Evolutionary conservation across 139 green algal species (phyloP).

Genomic region (Chlorella sorokiniana): DNA sequence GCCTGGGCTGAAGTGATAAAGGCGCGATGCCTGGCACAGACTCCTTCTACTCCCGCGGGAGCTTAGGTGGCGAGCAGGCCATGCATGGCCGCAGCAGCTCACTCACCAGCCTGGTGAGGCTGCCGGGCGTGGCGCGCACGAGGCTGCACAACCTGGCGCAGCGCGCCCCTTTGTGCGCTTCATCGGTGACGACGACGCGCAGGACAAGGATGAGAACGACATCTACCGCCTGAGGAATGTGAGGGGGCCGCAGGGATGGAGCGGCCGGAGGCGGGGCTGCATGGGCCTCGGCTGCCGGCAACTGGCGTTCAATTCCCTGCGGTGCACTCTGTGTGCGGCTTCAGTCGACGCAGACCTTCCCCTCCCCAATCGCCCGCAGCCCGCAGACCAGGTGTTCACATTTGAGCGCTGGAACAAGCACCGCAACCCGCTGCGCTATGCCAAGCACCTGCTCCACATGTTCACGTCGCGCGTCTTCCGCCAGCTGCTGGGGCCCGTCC

Average conservation of each 20-base stretch:
- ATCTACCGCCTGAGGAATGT: constrained; percentile 20
- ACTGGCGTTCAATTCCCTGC: too few relatives aligned
- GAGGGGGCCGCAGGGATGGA: background rate
- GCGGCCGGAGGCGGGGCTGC: background rate
- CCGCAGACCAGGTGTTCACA: constrained; percentile 36
- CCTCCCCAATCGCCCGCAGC: background rate
- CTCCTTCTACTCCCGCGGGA: background rate
- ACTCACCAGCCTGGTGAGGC: constrained; percentile 14
- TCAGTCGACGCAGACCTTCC: too few relatives aligned
- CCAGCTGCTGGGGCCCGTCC: constrained; percentile 36
- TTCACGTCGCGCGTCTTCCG: constrained; percentile 41
- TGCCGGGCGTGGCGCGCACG: background rate
- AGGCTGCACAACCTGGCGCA: constrained; percentile 11
- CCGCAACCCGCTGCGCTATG: constrained; percentile 35
- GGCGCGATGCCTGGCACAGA: background rate
- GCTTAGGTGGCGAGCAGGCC: background rate
- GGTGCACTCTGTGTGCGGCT: too few relatives aligned
- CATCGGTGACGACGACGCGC: background rate
- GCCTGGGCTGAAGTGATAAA: too few relatives aligned
- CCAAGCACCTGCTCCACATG: constrained; percentile 42
- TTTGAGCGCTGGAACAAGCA: constrained; percentile 47
- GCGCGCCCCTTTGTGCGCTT: constrained; percentile 21
- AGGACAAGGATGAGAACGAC: constrained; percentile 22
- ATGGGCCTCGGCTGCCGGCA: background rate
- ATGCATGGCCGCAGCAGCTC: constrained; percentile 7